A percentile compares a stretch with the other conserved stretches of the same genome.
Conservation (phyloP, 345 rosid genomes). For the Jatropha curcas region DNA sequence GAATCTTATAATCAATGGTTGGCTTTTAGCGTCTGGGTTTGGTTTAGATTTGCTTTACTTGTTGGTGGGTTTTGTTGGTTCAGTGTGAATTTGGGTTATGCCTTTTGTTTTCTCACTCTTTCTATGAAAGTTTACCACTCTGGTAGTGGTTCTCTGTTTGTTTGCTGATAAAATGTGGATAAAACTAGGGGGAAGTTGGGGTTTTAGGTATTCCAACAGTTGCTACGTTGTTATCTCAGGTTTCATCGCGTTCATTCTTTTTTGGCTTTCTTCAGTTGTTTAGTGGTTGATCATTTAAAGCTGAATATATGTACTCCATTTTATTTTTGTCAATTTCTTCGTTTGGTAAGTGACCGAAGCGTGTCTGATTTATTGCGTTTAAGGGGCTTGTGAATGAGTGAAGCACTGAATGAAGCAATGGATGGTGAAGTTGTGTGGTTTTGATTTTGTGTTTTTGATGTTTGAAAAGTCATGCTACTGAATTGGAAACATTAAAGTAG, state of each 20-base stretch:
- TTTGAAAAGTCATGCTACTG: not conserved
- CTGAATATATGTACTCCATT: not conserved
- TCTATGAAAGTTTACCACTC: not conserved
- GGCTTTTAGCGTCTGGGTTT: constrained; percentile 21
- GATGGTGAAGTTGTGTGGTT: not conserved
- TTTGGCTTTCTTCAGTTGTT: not conserved
- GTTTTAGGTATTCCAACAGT: not conserved
- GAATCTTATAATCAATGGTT: constrained; percentile 3
- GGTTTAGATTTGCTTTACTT: constrained; percentile 22
- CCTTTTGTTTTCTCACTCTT: not conserved
- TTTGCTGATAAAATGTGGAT: constrained; percentile 17
- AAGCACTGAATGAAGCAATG: not conserved
- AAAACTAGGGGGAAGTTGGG: not conserved
- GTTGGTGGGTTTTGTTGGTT: constrained; percentile 20
- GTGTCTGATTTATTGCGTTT: not conserved
- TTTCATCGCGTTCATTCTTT: not conserved
- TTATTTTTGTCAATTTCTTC: not conserved
- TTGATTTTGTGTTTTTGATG: not conserved
- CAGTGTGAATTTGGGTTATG: not conserved
- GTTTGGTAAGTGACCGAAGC: not conserved
- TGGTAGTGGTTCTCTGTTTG: constrained; percentile 10
- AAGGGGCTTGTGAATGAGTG: not conserved
- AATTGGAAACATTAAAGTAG: not conserved
- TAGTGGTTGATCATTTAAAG: too few relatives aligned
- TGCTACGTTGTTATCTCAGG: not conserved